Base-by-base conservation (phyloP, 2,329 filamentous ascomycete genomes). In the Fusarium sp. region DNA sequence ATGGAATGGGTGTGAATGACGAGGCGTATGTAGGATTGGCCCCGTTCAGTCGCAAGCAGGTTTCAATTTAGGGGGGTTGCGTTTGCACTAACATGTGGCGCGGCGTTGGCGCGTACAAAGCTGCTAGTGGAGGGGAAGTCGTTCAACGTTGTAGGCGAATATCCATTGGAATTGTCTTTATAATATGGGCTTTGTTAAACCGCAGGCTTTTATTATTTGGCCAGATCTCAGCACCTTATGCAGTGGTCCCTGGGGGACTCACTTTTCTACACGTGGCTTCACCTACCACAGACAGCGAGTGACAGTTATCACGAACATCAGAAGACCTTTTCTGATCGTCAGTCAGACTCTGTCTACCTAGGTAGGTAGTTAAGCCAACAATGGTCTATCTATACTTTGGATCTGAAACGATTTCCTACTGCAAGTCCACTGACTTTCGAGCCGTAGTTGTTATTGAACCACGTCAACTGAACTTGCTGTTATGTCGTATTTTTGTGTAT, bases 1-100 rank as follows among this genome's bases (percentile, higher is more conserved):
- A 50, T 53, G 50, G 61, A 52, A 56, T 62, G 58, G 55, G 52
- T 62, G 57, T 47, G 54, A 59, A 60, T 63, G 60, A 61, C 21
- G 61, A 63, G 36, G 53, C 45, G 52, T 51, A 35, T 42, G 52
- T 51, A 35, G 61, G 39, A 49, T 46, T 47, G 38, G 52, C 48
- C 37, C 23, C 39, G 45, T 42, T 50, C 5, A 47, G 41, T 44
- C 27, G 53, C 35, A 42, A 23, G 35, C 36, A 41, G 48, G 37
- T 52, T 63, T 50, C 53, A 52, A 57, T 61, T 63, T 54, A 53
- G 65, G 61, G 59, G 49, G 62, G 19, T 19, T 19, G 4, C 19
- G 17, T 53, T 38, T 38, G 42, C 43, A 33, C 46, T 35, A 50
- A 19, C 53, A 59, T 37, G 58, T 63, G 53, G 53, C 59, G 53